Evolutionary conservation across 2,329 filamentous ascomycete genomes (phyloP), one percentile per base, ranked within the genome.

Genomic region (Leptographium galeiforme): DNA sequence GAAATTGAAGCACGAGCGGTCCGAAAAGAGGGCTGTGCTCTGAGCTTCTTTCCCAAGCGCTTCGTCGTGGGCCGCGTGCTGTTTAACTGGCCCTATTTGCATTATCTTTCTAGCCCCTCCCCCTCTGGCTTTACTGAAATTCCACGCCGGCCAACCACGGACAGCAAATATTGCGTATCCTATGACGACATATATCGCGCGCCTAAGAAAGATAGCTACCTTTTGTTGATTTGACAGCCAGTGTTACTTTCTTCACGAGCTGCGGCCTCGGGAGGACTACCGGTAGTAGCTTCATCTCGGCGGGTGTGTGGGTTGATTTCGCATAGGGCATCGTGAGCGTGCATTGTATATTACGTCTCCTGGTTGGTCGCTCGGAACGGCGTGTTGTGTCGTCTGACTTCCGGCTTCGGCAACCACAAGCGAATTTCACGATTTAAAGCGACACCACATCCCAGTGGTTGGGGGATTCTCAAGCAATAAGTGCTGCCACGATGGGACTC

Each of bases 151-250:
- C 48, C 48, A 50, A 50, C 48, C 48, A 50, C 38, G 40, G 30
- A 43, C 14, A 43, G 14, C 8, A 5, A 25, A 34, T 19, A 57
- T 60, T 61, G 57, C 59, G 59, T 61, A 53, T 54, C 50, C 51
- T 18, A 59, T 61, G 59, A 59, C 59, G 59, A 58, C 55, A 58
- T 57, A 39, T 33, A 32, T 55, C 34, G 39, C 54, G 25, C 50
- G 50, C 43, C 25, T 8, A 36, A 13, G 8, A 8, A 36, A 36
- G 19, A 45, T 45, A 45, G 36, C 33, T 38, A 16, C 32, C 10
- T 1, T 13, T 12, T n/a, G 13, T 39, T 57, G 52, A 56, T 53
- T 56, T 50, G 55, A 48, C 48, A 19, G 43, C 16, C 11, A 6
- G n/a, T 25, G 7, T 18, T 51, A 10, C 13, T 12, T 33, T 46